Percentiles rank a stretch among this genome's conserved stretches.
Evolutionary conservation across 2,329 filamentous ascomycete species (phyloP).

Genomic region (Exophiala sp.): DNA sequence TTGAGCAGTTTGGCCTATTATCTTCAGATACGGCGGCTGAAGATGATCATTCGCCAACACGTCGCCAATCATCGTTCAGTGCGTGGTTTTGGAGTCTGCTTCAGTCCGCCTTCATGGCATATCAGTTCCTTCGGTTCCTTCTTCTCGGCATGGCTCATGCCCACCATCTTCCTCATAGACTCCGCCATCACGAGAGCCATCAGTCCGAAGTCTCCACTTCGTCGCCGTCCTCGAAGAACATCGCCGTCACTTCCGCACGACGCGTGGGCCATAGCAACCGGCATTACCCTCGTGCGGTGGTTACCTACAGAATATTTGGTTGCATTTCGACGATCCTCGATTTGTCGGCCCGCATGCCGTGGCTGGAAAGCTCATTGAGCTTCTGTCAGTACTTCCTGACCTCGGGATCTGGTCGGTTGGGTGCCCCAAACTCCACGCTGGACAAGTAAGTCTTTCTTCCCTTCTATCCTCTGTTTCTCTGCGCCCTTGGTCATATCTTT

Average conservation of each 20-base stretch:
- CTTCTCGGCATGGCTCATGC: slow-evolving; percentile 34
- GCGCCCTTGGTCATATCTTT: slow-evolving; percentile 2
- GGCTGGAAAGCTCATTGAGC: slow-evolving; percentile 70
- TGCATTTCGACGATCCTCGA: slow-evolving; percentile 67
- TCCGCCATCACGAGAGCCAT: slow-evolving; percentile 24
- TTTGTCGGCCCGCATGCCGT: slow-evolving; percentile 78
- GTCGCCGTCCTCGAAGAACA: slow-evolving; percentile 11
- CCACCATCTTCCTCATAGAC: slow-evolving; percentile 19
- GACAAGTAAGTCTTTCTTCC: slow-evolving; percentile 71
- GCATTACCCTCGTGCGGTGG: slow-evolving; percentile 53
- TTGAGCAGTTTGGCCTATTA: slow-evolving; percentile 55
- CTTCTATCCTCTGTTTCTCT: slow-evolving; percentile 31
- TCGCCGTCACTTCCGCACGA: slow-evolving; percentile 6
- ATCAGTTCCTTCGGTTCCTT: slow-evolving; percentile 61
- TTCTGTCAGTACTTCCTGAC: slow-evolving; percentile 69
- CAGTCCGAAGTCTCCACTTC: slow-evolving; percentile 6
- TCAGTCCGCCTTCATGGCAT: slow-evolving; percentile 47
- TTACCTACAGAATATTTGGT: slow-evolving; percentile 71
- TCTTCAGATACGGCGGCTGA: slow-evolving; percentile 30
- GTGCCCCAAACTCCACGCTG: slow-evolving; percentile 67
- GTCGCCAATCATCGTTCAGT: slow-evolving; percentile 34
- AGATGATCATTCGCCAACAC: slow-evolving; percentile 28
- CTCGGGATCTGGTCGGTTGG: slow-evolving; percentile 67
- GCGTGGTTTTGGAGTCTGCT: slow-evolving; percentile 48
- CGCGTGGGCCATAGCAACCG: slow-evolving; percentile 29